Conservation (phyloP, 495 filamentous ascomycete species). For the Penicillium coprophilum region DNA sequence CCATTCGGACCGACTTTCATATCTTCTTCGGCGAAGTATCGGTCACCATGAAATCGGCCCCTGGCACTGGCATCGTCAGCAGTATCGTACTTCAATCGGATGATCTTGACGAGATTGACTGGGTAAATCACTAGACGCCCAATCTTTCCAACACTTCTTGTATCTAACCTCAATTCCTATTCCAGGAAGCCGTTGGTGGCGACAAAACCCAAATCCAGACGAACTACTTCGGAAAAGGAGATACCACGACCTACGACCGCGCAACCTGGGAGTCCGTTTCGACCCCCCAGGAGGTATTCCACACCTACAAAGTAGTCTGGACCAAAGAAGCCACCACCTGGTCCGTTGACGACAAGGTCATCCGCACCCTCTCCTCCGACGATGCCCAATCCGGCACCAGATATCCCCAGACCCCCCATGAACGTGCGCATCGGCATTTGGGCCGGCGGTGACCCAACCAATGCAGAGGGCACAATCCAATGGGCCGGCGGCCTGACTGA, state of each 20-base stretch:
- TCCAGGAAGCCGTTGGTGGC: background rate
- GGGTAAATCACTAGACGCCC: constrained; percentile 51
- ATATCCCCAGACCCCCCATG: background rate
- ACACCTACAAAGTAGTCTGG: background rate
- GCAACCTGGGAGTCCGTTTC: background rate
- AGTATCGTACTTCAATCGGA: constrained; percentile 81
- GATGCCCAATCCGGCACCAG: background rate
- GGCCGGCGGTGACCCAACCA: background rate
- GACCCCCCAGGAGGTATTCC: background rate
- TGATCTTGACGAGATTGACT: constrained; percentile 87
- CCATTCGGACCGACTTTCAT: constrained; percentile 68
- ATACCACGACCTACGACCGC: background rate
- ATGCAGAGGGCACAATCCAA: background rate
- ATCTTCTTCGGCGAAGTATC: constrained; percentile 74
- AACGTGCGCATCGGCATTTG: background rate
- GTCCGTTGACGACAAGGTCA: background rate
- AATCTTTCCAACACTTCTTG: background rate
- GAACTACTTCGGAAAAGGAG: background rate
- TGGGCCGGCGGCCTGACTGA: background rate
- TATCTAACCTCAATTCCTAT: background rate
- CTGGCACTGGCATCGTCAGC: constrained; percentile 69
- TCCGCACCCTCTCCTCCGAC: background rate
- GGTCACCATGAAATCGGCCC: constrained; percentile 66
- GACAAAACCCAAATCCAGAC: background rate
- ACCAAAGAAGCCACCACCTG: background rate